Evolutionary conservation across 1,139 yeast species (phyloP).

Genomic region (Lodderomyces metapsilosis): DNA sequence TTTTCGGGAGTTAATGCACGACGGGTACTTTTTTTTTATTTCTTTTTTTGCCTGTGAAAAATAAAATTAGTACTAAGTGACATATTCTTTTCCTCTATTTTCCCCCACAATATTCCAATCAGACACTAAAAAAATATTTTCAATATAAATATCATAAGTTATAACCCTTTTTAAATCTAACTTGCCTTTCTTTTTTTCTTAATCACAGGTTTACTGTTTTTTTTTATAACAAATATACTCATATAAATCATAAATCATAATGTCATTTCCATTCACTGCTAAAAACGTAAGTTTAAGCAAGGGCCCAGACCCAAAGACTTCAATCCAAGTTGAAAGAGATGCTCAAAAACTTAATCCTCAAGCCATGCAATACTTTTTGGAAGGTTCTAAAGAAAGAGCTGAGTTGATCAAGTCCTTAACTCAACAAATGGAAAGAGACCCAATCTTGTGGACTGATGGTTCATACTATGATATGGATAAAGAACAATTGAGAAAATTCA

Average conservation of each 20-base stretch:
- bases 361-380: constrained; percentile 41
- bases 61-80: too few species aligned
- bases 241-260: not conserved
- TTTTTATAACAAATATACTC: too few species aligned
- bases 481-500: constrained; percentile 37
- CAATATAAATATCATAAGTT: too few species aligned
- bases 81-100: too few species aligned
- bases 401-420: constrained; percentile 26
- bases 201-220: too few species aligned
- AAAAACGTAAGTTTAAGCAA: constrained; percentile 14
- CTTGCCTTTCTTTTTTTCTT: too few species aligned
- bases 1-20: too few species aligned
- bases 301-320: constrained; percentile 38
- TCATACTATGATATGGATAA: constrained; percentile 38
- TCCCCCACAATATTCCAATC: too few species aligned
- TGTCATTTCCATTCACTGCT: constrained; percentile 5
- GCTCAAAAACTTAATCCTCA: constrained; percentile 28
- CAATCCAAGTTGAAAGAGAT: constrained; percentile 35
- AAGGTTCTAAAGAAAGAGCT: constrained; percentile 37
- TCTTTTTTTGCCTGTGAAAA: too few species aligned
- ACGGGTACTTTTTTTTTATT: too few species aligned
- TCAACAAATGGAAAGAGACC: constrained; percentile 46
- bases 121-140: too few species aligned
- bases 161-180: too few species aligned
- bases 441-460: constrained; percentile 34